phyloP scores from a whole-genome alignment of 2,329 filamentous ascomycete species.

The Ustilaginoidea virens region DNA sequence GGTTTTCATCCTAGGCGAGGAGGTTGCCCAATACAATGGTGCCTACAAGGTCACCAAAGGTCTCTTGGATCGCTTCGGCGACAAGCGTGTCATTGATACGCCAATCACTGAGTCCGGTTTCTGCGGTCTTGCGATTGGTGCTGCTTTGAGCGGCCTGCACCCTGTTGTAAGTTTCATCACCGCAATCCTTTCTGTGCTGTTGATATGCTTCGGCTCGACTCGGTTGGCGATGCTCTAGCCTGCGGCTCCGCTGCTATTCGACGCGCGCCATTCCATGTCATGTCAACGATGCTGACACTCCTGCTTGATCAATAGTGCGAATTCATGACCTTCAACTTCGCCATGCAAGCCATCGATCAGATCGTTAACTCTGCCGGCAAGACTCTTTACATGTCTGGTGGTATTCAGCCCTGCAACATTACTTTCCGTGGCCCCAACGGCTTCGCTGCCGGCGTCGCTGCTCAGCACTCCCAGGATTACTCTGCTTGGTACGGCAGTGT shows the following conservation, averaged over 20 bases:
- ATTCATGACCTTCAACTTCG: slow-evolving; percentile 99
- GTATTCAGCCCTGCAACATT: slow-evolving; percentile 98
- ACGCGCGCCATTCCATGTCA: not conserved
- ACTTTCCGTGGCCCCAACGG: slow-evolving; percentile 99
- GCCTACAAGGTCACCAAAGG: slow-evolving; percentile 99
- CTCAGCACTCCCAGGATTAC: slow-evolving; percentile 98
- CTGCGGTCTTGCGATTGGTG: slow-evolving; percentile 81
- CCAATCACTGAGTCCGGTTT: slow-evolving; percentile 98
- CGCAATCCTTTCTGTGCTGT: no score
- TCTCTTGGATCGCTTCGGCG: slow-evolving; percentile 89
- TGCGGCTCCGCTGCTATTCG: no score
- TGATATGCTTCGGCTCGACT: no score
- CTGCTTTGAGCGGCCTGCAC: slow-evolving; percentile 85
- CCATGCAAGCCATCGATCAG: slow-evolving; percentile 99
- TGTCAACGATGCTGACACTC: not conserved
- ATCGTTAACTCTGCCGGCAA: slow-evolving; percentile 98
- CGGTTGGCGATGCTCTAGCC: no score
- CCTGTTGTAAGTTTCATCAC: slow-evolving; percentile 74
- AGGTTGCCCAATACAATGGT: slow-evolving; percentile 99
- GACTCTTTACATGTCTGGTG: slow-evolving; percentile 99
- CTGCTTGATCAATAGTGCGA: slow-evolving; percentile 53
- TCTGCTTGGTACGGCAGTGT: slow-evolving; percentile 98
- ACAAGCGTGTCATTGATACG: slow-evolving; percentile 93
- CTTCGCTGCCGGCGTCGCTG: slow-evolving; percentile 87
- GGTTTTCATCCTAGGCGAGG: slow-evolving; percentile 92